A percentile compares a stretch with the other conserved stretches of the same genome.
Evolutionary conservation across 495 filamentous ascomycete species (phyloP).

Genomic region (Copromyces sp.): DNA sequence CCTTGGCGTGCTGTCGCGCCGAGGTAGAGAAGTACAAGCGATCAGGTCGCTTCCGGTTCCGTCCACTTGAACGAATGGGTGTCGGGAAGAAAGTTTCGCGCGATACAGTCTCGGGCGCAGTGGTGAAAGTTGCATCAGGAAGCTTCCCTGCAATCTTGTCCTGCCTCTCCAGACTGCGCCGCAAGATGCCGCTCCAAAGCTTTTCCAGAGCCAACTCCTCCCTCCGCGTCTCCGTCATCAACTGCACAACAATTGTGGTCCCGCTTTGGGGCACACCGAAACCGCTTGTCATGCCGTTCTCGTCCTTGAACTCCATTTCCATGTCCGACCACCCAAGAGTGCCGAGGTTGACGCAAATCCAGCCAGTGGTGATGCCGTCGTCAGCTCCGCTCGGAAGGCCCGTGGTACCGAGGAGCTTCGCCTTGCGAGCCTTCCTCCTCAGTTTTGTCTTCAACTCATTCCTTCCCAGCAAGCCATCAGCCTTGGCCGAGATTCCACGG

Average conservation of each 20-base stretch:
- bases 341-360: conserved; percentile 90
- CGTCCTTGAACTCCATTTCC: conserved; percentile 31
- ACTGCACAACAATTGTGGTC: conserved; percentile 65
- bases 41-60: neutral
- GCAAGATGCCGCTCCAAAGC: conserved; percentile 51
- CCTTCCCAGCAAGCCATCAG: conserved; percentile 80
- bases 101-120: neutral
- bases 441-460: conserved; percentile 87
- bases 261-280: conserved; percentile 59
- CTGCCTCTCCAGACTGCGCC: conserved; percentile 10
- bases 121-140: neutral
- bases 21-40: conserved; percentile 20
- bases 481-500: conserved; percentile 59
- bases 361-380: conserved; percentile 81
- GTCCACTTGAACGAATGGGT: neutral
- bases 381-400: conserved; percentile 40
- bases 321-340: conserved; percentile 43
- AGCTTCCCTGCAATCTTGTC: neutral
- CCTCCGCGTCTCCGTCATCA: conserved; percentile 80
- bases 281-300: conserved; percentile 50
- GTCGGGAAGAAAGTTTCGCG: neutral
- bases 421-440: conserved; percentile 65
- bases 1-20: neutral
- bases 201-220: conserved; percentile 73
- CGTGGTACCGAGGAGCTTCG: conserved; percentile 57